phyloP scores from a whole-genome alignment of 805 yeast genomes.

The Candida xyloterini region DNA sequence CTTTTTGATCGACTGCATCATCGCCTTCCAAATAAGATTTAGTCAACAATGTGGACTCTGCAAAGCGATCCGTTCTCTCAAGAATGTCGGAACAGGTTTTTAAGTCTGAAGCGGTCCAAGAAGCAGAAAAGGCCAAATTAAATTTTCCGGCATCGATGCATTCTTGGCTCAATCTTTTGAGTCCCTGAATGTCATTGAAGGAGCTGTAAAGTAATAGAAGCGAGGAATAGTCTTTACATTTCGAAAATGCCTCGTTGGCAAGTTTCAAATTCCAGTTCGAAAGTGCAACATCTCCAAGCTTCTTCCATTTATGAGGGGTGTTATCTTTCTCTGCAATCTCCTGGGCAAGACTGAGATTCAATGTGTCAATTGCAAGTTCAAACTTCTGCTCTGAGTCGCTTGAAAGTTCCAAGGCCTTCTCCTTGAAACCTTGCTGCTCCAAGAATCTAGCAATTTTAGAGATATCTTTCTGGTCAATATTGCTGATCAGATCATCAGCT shows the following conservation, averaged over 20 bases:
- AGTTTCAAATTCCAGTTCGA: conserved; percentile 72
- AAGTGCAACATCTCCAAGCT: conserved; percentile 84
- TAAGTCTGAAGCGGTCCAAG: conserved; percentile 81
- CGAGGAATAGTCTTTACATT: conserved; percentile 79
- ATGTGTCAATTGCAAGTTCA: conserved; percentile 80
- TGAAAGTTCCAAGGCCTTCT: conserved; percentile 79
- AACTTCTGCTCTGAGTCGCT: conserved; percentile 89
- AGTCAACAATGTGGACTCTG: conserved; percentile 85
- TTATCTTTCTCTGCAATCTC: conserved; percentile 55
- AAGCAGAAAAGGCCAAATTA: conserved; percentile 88
- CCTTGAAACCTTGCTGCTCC: conserved; percentile 86
- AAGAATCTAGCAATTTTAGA: conserved; percentile 85
- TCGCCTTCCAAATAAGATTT: conserved; percentile 58
- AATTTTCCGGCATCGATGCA: conserved; percentile 76
- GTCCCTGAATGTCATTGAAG: conserved; percentile 62
- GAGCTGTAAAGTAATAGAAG: conserved; percentile 80
- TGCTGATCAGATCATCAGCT: conserved; percentile 63
- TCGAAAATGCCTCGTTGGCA: conserved; percentile 76
- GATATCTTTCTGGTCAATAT: conserved; percentile 61
- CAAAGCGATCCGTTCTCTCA: conserved; percentile 59
- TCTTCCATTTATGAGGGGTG: conserved; percentile 79
- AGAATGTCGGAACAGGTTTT: conserved; percentile 62
- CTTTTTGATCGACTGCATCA: conserved; percentile 41
- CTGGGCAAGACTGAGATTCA: conserved; percentile 67
- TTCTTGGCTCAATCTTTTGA: conserved; percentile 58